A percentile compares a stretch with the other conserved stretches of the same genome.
Evolutionary conservation across 805 yeast species (phyloP).

Genomic region (Myxozyma neglecta): DNA sequence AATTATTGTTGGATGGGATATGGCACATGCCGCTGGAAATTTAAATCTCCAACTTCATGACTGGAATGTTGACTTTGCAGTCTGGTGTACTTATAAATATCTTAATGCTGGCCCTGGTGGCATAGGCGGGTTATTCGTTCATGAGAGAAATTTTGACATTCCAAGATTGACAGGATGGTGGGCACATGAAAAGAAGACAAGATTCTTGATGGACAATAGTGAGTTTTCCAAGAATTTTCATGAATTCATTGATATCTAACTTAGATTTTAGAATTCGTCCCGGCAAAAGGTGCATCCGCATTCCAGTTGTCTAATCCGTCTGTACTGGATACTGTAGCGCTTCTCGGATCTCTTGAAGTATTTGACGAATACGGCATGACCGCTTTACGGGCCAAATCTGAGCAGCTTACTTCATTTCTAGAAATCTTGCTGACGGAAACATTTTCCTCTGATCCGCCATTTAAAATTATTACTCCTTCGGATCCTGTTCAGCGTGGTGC

Average conservation of each 20-base stretch:
- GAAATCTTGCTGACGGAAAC: slow-evolving; percentile 50
- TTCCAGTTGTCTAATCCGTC: slow-evolving; percentile 89
- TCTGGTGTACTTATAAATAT: slow-evolving; percentile 92
- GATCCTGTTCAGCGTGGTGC: slow-evolving; percentile 64
- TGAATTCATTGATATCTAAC: neutral
- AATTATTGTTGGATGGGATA: slow-evolving; percentile 77
- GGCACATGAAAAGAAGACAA: slow-evolving; percentile 72
- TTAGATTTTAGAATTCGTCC: slow-evolving; percentile 45
- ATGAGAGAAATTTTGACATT: slow-evolving; percentile 48
- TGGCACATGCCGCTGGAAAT: slow-evolving; percentile 94
- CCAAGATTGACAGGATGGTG: slow-evolving; percentile 96
- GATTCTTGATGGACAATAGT: slow-evolving; percentile 66
- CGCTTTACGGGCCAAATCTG: slow-evolving; percentile 55
- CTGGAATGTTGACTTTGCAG: slow-evolving; percentile 92
- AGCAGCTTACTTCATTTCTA: slow-evolving; percentile 58
- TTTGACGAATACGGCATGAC: slow-evolving; percentile 59
- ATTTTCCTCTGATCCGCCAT: slow-evolving; percentile 36
- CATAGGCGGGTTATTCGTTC: slow-evolving; percentile 81
- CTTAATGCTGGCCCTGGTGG: slow-evolving; percentile 93
- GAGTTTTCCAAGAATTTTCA: neutral
- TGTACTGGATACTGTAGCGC: slow-evolving; percentile 77
- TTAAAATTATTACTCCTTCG: slow-evolving; percentile 74
- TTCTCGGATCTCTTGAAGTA: slow-evolving; percentile 64
- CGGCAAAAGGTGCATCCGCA: slow-evolving; percentile 78
- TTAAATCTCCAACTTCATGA: slow-evolving; percentile 74